Percentiles rank a stretch among this genome's conserved stretches.
Conservation (phyloP, 495 filamentous ascomycete species). For the Podospora pseudopauciseta region DNA sequence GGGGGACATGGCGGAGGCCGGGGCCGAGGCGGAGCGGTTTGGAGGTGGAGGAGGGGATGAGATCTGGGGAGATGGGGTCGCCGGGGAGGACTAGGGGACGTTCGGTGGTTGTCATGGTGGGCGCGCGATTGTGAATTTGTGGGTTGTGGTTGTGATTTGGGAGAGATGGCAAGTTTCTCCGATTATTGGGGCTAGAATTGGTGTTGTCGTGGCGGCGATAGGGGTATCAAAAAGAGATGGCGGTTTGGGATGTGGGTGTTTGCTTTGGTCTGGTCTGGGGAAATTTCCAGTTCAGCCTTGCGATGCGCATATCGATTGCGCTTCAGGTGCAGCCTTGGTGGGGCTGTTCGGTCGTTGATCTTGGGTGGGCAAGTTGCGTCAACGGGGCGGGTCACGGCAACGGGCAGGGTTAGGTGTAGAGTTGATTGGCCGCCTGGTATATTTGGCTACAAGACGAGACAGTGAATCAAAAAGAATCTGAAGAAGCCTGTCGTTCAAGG, state of each 20-base stretch:
- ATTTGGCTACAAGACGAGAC: too few species aligned
- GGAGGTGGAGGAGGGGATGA: slow-evolving; percentile 61
- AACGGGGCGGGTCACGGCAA: neutral
- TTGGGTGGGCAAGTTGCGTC: neutral
- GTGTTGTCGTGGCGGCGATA: neutral
- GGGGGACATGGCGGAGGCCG: slow-evolving; percentile 71
- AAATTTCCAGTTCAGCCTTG: slow-evolving; percentile 19
- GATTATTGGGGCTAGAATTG: neutral
- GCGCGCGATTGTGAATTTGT: neutral
- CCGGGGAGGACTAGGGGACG: slow-evolving; percentile 69
- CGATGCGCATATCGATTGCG: neutral
- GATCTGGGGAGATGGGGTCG: slow-evolving; percentile 61
- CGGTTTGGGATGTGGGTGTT: slow-evolving; percentile 1
- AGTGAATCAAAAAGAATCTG: too few species aligned
- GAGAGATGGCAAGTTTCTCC: neutral
- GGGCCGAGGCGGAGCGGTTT: slow-evolving; percentile 78
- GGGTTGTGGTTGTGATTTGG: slow-evolving; percentile 5
- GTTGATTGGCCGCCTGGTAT: too few species aligned
- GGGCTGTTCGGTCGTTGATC: slow-evolving; percentile 2
- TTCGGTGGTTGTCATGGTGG: slow-evolving; percentile 42
- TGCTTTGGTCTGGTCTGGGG: neutral
- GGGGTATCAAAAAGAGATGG: neutral
- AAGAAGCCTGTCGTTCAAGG: neutral
- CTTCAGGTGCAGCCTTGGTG: slow-evolving; percentile 19
- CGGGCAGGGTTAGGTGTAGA: neutral